Conservation (phyloP, 2,329 filamentous ascomycete species). For the Colletotrichum horii region DNA sequence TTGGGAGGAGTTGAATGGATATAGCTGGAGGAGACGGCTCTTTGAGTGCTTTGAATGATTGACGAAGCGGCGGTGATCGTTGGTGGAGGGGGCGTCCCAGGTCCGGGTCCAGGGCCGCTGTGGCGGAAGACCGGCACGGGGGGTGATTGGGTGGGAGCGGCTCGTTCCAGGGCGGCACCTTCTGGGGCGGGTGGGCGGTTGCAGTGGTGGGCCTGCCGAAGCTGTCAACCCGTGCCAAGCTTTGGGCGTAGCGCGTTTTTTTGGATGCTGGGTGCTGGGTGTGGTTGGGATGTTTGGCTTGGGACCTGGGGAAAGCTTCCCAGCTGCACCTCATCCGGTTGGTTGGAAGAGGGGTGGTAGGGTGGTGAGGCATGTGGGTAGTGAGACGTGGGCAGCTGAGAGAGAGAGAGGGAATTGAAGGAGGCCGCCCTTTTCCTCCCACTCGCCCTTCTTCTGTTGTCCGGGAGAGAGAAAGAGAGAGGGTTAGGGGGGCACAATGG, state of each 20-base stretch:
- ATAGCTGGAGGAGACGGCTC: neutral
- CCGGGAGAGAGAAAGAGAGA: neutral
- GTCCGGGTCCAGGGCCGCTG: neutral
- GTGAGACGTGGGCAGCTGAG: neutral
- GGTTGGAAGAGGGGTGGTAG: neutral
- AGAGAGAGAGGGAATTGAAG: neutral
- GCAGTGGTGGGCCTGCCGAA: neutral
- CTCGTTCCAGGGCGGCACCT: neutral
- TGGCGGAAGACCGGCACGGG: conserved; percentile 14
- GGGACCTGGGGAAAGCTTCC: conserved; percentile 14
- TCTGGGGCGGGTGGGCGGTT: neutral
- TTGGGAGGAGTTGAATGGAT: neutral
- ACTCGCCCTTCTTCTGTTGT: neutral
- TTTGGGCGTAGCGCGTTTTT: conserved; percentile 8
- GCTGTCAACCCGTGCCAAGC: conserved; percentile 18
- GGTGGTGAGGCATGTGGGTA: neutral
- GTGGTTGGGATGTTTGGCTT: neutral
- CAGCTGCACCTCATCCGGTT: neutral
- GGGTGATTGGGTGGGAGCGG: conserved; percentile 2
- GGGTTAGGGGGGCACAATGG: neutral
- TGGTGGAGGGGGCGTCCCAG: neutral
- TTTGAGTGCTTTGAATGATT: neutral
- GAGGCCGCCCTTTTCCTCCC: neutral
- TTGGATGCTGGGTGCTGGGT: neutral
- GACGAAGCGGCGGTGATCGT: neutral